Evolutionary conservation across 306 rosid genomes (phyloP), one percentile per base, ranked within the genome.

Genomic region (Cucurbita pepo): DNA sequence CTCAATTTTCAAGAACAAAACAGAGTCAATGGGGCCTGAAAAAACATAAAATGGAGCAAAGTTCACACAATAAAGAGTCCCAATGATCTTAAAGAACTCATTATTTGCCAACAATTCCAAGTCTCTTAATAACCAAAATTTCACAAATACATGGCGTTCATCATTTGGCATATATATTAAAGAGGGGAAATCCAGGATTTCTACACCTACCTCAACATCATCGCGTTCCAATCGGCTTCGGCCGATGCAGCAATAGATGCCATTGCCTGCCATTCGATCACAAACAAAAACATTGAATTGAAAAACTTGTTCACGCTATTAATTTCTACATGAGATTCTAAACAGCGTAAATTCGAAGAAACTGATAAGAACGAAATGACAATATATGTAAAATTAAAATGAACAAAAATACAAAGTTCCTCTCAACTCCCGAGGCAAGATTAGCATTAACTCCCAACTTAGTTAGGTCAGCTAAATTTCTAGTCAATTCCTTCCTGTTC

Each of bases 171-270:
- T 37, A 30, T 14, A 14, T 4, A 55, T 36, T 19, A 72, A 55
- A 36, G 7, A 4, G 48, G 40, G 21, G 43, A 44, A 6, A 25
- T 10, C 14, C 18, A 37, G 54, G 19, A 45, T 2, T 18, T 56
- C 10, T 15, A 66, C 25, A 38, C 62, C 12, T 43, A 92, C 97
- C 98, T 93, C 69, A 90, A 21, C 12, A 84, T 81, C 94, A 83
- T 81, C 10, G 90, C 88, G 45, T 93, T 86, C 88, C 91, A 59
- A 77, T 93, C 96, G 1, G 96, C 97, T 80, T 90, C 90, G 0
- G 89, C 87, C 8, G 98, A 87, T 8, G 96, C 89, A 44, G 97
- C 96, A 73, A 93, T 93, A 16, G 98, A 93, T 10, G 97, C 97
- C 98, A 93, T 93, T 7, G 97, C 98, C 92, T 87, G 73, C 77